phyloP scores from a whole-genome alignment of 2,329 filamentous ascomycete genomes.

The Fusarium torreyae region DNA sequence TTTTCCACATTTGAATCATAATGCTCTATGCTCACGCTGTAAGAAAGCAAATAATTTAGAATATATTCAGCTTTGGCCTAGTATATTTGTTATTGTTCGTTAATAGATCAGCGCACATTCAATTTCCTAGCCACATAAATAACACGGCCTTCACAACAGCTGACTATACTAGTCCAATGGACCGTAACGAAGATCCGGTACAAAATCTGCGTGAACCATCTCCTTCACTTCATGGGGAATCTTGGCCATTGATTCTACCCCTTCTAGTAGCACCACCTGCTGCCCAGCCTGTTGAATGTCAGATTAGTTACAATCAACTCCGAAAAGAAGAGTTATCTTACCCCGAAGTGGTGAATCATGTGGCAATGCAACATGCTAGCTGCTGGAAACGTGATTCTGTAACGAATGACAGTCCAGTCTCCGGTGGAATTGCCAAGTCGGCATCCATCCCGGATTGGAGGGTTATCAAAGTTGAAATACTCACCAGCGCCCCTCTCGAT shows the following conservation, averaged over 20 bases:
- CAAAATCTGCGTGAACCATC: not conserved
- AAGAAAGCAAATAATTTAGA: too few relatives aligned
- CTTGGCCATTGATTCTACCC: not conserved
- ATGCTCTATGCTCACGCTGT: too few relatives aligned
- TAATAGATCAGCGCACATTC: too few relatives aligned
- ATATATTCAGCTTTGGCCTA: too few relatives aligned
- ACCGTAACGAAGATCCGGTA: not conserved
- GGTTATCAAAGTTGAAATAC: not conserved
- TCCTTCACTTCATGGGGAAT: conserved; percentile 1
- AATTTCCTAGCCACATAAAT: too few relatives aligned
- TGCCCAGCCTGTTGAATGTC: not conserved
- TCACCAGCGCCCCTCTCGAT: not conserved
- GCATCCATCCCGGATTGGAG: conserved; percentile 1
- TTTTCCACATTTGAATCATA: too few relatives aligned
- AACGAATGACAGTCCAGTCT: not conserved
- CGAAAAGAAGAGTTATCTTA: not conserved
- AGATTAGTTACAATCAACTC: not conserved
- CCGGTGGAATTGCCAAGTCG: not conserved
- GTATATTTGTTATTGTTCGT: too few relatives aligned
- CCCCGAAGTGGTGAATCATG: conserved; percentile 3
- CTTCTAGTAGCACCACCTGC: conserved; percentile 1
- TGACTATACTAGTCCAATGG: not conserved
- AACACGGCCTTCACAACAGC: too few relatives aligned
- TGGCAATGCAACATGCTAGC: conserved; percentile 8
- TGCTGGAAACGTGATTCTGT: not conserved